A percentile compares a stretch with the other conserved stretches of the same genome.
Evolutionary conservation across 352 stramenopile species (phyloP).

Genomic region (Phytophthora idaei): DNA sequence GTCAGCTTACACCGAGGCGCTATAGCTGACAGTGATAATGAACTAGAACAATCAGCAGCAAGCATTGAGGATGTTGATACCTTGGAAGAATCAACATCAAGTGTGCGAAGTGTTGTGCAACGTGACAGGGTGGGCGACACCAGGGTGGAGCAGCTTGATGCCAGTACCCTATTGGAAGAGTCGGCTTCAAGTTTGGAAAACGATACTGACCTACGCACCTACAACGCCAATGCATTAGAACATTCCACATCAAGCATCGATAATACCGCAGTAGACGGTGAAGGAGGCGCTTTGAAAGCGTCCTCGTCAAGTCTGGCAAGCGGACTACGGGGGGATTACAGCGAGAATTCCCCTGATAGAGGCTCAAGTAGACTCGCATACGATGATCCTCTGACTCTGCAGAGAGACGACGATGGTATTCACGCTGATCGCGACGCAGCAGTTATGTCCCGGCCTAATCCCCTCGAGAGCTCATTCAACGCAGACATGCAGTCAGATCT

Average conservation of each 20-base stretch:
- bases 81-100: not conserved
- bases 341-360: not conserved
- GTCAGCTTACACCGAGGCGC: not conserved
- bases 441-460: conserved; percentile 1
- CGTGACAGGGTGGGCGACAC: not conserved
- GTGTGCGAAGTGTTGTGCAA: not conserved
- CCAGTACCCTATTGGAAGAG: not conserved
- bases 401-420: conserved; percentile 7
- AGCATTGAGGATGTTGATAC: conserved; percentile 1
- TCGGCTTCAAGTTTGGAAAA: not conserved
- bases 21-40: not conserved
- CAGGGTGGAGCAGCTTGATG: not conserved
- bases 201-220: not conserved
- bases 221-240: not conserved
- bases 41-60: not conserved
- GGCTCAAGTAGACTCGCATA: not conserved
- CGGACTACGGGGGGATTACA: not conserved
- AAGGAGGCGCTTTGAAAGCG: not conserved
- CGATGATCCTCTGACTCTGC: not conserved
- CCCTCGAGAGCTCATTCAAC: conserved; percentile 28
- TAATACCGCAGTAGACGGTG: conserved; percentile 2
- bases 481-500: conserved; percentile 5
- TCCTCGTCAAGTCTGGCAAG: conserved; percentile 4
- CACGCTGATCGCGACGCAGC: not conserved
- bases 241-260: not conserved